Conservation (phyloP, 2,329 filamentous ascomycete species). For the Colletotrichum eleusines region DNA sequence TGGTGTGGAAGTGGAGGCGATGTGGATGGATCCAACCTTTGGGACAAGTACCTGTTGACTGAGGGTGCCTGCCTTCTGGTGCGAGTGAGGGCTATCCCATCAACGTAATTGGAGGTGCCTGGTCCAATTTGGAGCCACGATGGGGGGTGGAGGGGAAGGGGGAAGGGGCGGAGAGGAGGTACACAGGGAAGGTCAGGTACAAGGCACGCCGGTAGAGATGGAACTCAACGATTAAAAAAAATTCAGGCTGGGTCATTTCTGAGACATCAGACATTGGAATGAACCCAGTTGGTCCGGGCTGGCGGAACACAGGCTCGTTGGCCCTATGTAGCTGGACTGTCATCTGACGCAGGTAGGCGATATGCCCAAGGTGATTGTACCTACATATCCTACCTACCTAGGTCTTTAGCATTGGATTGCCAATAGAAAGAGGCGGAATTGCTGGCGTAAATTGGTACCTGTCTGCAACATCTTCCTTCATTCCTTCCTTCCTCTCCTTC, state of each 20-base stretch:
- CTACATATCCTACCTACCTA: too few species aligned
- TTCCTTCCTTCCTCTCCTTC: not conserved
- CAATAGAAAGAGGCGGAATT: not conserved
- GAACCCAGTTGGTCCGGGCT: constrained; percentile 37
- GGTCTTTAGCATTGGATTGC: not conserved
- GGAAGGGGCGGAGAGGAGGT: constrained; percentile 14
- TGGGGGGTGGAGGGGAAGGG: not conserved
- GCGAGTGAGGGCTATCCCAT: constrained; percentile 36
- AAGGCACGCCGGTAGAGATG: not conserved
- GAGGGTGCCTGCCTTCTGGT: constrained; percentile 18
- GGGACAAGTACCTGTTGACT: constrained; percentile 26
- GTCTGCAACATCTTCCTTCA: not conserved
- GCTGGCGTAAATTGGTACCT: constrained; percentile 9
- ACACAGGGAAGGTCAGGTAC: constrained; percentile 21
- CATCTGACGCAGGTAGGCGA: not conserved
- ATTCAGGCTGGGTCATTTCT: constrained; percentile 29
- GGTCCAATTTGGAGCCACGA: constrained; percentile 27
- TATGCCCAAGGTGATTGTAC: too few species aligned
- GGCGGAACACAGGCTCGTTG: constrained; percentile 27
- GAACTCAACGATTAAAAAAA: constrained; percentile 41
- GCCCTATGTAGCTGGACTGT: not conserved
- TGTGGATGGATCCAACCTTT: constrained; percentile 36
- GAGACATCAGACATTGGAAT: constrained; percentile 35
- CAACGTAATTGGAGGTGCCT: constrained; percentile 38
- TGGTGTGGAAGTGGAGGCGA: constrained; percentile 33